phyloP scores from a whole-genome alignment of 805 yeast genomes.

The Priceomyces haplophilus region DNA sequence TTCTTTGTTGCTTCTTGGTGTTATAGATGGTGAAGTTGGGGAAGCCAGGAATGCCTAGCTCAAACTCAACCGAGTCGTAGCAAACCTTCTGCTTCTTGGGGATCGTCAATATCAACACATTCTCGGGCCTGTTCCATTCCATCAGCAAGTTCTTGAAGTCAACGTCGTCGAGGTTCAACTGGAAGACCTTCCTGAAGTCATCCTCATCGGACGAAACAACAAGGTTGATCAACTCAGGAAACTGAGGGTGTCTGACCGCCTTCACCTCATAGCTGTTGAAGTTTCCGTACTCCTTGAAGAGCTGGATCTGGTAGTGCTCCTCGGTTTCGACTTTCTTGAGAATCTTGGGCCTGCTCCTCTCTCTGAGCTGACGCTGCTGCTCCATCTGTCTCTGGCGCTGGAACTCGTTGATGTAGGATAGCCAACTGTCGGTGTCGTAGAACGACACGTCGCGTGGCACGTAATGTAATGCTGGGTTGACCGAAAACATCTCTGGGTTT shows the following conservation, averaged over 20 bases:
- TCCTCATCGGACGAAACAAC: slow-evolving; percentile 23
- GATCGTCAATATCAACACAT: slow-evolving; percentile 33
- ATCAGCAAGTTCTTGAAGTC: slow-evolving; percentile 32
- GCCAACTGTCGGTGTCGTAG: slow-evolving; percentile 12
- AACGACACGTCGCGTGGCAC: not conserved
- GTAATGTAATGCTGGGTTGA: slow-evolving; percentile 8
- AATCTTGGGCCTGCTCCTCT: slow-evolving; percentile 23
- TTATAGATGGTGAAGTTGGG: slow-evolving; percentile 1
- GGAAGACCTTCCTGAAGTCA: slow-evolving; percentile 29
- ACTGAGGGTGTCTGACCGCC: slow-evolving; percentile 15
- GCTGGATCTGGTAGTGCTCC: slow-evolving; percentile 33
- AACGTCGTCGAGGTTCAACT: slow-evolving; percentile 24
- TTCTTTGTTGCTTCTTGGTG: not conserved
- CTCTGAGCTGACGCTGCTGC: slow-evolving; percentile 1
- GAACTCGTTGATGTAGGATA: slow-evolving; percentile 11
- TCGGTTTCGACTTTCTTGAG: slow-evolving; percentile 35
- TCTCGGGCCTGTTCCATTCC: slow-evolving; percentile 28
- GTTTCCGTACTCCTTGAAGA: slow-evolving; percentile 32
- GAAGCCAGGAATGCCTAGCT: slow-evolving; percentile 7
- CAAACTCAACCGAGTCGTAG: slow-evolving; percentile 4
- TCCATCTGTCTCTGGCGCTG: too few relatives aligned
- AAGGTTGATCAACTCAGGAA: slow-evolving; percentile 17
- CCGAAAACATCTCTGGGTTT: slow-evolving; percentile 7
- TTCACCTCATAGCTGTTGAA: slow-evolving; percentile 33
- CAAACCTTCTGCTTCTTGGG: slow-evolving; percentile 24